A percentile compares a stretch with the other conserved stretches of the same genome.
phyloP scores from a whole-genome alignment of 1,139 yeast genomes.

The Protomyces macrosporus region DNA sequence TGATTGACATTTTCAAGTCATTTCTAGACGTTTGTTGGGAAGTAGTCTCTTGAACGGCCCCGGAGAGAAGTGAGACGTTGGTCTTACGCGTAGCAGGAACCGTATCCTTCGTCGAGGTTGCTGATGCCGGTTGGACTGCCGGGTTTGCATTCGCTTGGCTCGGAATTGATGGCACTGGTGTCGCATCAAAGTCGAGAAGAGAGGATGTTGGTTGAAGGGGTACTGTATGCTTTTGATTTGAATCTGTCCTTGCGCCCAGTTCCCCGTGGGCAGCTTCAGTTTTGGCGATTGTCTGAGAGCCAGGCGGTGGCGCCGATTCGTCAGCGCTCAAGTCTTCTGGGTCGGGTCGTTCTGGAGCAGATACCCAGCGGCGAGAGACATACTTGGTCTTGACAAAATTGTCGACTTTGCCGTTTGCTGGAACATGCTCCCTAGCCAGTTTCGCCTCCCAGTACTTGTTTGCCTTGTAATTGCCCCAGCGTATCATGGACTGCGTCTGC shows the following conservation, averaged over 20 bases:
- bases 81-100: background rate
- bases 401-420: conserved; percentile 77
- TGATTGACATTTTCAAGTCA: conserved; percentile 85
- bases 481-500: conserved; percentile 73
- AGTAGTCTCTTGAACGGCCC: background rate
- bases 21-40: conserved; percentile 42
- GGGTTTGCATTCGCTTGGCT: conserved; percentile 14
- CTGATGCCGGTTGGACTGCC: conserved; percentile 32
- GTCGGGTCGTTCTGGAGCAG: conserved; percentile 51
- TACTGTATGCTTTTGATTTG: background rate
- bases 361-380: conserved; percentile 81
- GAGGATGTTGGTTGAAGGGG: conserved; percentile 21
- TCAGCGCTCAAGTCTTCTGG: conserved; percentile 43
- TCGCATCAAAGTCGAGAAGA: conserved; percentile 8
- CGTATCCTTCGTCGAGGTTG: conserved; percentile 31
- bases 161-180: conserved; percentile 14
- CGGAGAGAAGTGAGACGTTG: conserved; percentile 14
- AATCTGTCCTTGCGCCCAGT: conserved; percentile 17
- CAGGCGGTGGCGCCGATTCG: conserved; percentile 20
- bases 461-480: conserved; percentile 80
- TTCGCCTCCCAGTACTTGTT: conserved; percentile 76
- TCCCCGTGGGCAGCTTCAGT: conserved; percentile 30
- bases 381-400: conserved; percentile 88
- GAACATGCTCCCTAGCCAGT: conserved; percentile 64
- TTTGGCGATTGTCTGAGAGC: background rate